Conservation (phyloP, 345 rosid genomes). For the Gossypium sturtianum region DNA sequence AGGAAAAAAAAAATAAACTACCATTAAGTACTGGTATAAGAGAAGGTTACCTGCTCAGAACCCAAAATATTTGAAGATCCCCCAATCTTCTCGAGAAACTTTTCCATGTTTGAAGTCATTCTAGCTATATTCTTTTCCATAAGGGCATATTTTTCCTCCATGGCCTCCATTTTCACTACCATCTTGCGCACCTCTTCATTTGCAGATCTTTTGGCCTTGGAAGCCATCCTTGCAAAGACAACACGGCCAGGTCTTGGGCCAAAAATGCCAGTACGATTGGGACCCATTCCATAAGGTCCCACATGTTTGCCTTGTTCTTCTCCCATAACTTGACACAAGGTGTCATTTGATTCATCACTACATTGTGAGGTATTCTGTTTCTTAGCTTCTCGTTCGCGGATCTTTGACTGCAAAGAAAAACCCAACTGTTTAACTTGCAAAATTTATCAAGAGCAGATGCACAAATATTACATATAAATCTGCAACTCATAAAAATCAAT, state of each 20-base stretch:
- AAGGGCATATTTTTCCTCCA: slow-evolving; percentile 27
- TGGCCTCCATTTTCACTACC: slow-evolving; percentile 27
- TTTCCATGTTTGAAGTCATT: slow-evolving; percentile 31
- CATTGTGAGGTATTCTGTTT: slow-evolving; percentile 13
- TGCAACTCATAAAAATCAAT: neutral
- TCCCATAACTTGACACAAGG: slow-evolving; percentile 30
- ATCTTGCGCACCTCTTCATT: slow-evolving; percentile 25
- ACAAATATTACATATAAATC: neutral
- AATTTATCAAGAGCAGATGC: slow-evolving; percentile 1
- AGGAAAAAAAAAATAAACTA: neutral
- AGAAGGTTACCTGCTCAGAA: slow-evolving; percentile 15
- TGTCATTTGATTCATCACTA: slow-evolving; percentile 21
- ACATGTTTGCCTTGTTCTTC: slow-evolving; percentile 13
- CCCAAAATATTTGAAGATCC: slow-evolving; percentile 8
- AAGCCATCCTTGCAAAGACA: slow-evolving; percentile 14
- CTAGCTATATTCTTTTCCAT: slow-evolving; percentile 30
- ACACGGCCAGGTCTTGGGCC: slow-evolving; percentile 14
- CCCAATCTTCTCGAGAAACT: slow-evolving; percentile 23
- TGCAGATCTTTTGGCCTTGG: slow-evolving; percentile 24
- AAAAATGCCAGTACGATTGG: slow-evolving; percentile 17
- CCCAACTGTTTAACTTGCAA: neutral
- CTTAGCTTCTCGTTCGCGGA: slow-evolving; percentile 19
- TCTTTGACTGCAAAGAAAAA: slow-evolving; percentile 23
- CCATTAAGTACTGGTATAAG: neutral
- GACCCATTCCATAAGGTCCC: slow-evolving; percentile 23